A percentile compares a stretch with the other conserved stretches of the same genome.
Conservation (phyloP, 108 stramenopile species). For the Skeletonema grethae region DNA sequence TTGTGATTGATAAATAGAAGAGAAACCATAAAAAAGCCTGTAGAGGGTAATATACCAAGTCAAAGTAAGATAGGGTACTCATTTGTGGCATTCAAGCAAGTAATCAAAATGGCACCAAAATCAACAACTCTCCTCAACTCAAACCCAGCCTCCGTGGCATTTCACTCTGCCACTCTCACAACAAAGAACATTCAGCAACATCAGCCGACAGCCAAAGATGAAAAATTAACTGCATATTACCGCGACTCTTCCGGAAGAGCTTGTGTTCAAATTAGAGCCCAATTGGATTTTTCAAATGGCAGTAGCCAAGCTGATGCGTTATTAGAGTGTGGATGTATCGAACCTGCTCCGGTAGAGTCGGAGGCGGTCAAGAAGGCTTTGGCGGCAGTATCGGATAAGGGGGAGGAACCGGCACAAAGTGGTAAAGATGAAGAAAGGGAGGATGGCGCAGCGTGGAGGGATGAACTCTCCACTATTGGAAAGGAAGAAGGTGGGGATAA, state of each 20-base stretch:
- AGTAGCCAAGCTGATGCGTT: slow-evolving; percentile 7
- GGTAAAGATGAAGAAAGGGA: background rate
- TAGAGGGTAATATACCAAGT: no score
- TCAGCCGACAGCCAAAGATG: background rate
- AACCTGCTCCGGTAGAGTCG: slow-evolving; percentile 18
- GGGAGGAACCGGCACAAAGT: background rate
- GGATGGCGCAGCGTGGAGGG: slow-evolving; percentile 7
- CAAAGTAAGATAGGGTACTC: no score
- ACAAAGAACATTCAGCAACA: background rate
- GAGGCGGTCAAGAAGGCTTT: background rate
- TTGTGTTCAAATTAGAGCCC: slow-evolving; percentile 24
- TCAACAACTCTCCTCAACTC: background rate
- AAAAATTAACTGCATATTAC: slow-evolving; percentile 30
- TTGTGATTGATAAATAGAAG: no score
- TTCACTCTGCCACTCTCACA: slow-evolving; percentile 25
- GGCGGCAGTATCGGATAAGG: background rate
- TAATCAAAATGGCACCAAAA: background rate
- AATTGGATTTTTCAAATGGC: slow-evolving; percentile 16
- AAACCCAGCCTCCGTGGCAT: slow-evolving; percentile 16
- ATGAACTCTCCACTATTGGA: slow-evolving; percentile 21
- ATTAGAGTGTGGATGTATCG: slow-evolving; percentile 23
- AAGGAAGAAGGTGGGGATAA: slow-evolving; percentile 15
- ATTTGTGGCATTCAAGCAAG: no score
- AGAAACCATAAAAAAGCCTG: no score
- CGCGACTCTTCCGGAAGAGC: slow-evolving; percentile 48